These are phyloP conservation scores for Penicillium angulare DNA, from an alignment of 495 filamentous ascomycete genomes.

Conservation along the genomic window DNA sequence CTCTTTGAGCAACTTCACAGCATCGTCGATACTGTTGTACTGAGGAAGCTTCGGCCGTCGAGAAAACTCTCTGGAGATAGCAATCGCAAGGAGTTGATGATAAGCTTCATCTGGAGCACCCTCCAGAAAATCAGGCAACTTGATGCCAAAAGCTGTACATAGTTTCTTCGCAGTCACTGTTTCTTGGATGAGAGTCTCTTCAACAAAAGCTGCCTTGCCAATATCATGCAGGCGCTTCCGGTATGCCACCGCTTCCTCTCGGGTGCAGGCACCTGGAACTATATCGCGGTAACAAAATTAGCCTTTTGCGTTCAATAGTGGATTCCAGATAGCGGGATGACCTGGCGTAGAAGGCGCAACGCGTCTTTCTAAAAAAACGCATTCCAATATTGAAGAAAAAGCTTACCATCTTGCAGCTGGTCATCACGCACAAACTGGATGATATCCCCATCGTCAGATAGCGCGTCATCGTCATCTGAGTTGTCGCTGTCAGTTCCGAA, in stretches of 20 bases:
- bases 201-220: constrained; percentile 73
- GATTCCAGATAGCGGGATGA: constrained; percentile 22
- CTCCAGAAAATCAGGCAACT: constrained; percentile 73
- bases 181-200: constrained; percentile 65
- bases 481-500: constrained; percentile 62
- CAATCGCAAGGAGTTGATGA: constrained; percentile 69
- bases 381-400: neutral
- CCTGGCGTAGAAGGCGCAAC: constrained; percentile 19
- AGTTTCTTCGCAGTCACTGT: constrained; percentile 76
- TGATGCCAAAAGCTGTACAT: constrained; percentile 86
- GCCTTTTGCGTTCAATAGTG: constrained; percentile 11
- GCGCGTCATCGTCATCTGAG: constrained; percentile 64
- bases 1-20: constrained; percentile 69
- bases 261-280: constrained; percentile 64
- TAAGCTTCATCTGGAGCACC: constrained; percentile 72
- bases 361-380: neutral
- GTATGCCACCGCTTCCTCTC: constrained; percentile 67
- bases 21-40: constrained; percentile 88
- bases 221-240: constrained; percentile 69
- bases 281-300: constrained; percentile 12
- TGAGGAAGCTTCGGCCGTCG: constrained; percentile 76
- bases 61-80: constrained; percentile 76
- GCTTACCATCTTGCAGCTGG: constrained; percentile 49
- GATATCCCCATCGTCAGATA: constrained; percentile 67
- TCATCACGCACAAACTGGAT: constrained; percentile 63